phyloP scores from a whole-genome alignment of 2,329 filamentous ascomycete genomes.

The Ascosphaera aggregata region DNA sequence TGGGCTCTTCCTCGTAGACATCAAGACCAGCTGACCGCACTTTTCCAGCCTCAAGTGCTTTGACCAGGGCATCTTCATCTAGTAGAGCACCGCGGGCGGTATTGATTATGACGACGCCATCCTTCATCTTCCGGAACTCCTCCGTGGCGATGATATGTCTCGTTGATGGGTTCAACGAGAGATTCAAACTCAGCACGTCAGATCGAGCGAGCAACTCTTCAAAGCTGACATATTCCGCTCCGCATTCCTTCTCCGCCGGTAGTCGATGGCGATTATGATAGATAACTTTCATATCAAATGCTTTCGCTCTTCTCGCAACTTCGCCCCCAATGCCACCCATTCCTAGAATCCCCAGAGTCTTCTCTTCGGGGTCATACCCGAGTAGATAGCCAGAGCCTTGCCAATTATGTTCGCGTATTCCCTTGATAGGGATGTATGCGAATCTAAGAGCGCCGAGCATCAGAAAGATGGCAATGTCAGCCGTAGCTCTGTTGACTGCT shows the following conservation, averaged over 20 bases:
- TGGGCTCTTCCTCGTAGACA: conserved; percentile 24
- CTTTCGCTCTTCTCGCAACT: conserved; percentile 47
- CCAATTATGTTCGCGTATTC: conserved; percentile 45
- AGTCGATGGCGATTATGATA: conserved; percentile 51
- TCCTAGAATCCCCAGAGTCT: conserved; percentile 56
- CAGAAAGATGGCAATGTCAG: conserved; percentile 59
- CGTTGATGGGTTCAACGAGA: conserved; percentile 21
- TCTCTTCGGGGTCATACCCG: conserved; percentile 58
- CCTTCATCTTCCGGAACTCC: conserved; percentile 19
- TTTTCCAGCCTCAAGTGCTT: conserved; percentile 21
- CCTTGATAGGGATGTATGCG: conserved; percentile 41
- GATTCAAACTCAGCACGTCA: conserved; percentile 24
- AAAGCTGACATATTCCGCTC: conserved; percentile 32
- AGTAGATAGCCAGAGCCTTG: conserved; percentile 29
- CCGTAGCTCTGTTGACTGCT: conserved; percentile 61
- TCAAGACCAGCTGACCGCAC: conserved; percentile 22
- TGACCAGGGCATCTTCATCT: conserved; percentile 23
- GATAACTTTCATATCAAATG: conserved; percentile 50
- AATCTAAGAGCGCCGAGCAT: conserved; percentile 59
- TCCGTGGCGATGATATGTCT: conserved; percentile 22
- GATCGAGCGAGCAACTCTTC: conserved; percentile 37
- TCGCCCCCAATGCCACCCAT: conserved; percentile 74
- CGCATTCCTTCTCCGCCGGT: conserved; percentile 23
- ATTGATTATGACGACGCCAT: conserved; percentile 15
- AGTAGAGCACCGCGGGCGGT: conserved; percentile 13